Base-by-base conservation (phyloP, 2,329 filamentous ascomycete species). In the Coniella lustricola region DNA sequence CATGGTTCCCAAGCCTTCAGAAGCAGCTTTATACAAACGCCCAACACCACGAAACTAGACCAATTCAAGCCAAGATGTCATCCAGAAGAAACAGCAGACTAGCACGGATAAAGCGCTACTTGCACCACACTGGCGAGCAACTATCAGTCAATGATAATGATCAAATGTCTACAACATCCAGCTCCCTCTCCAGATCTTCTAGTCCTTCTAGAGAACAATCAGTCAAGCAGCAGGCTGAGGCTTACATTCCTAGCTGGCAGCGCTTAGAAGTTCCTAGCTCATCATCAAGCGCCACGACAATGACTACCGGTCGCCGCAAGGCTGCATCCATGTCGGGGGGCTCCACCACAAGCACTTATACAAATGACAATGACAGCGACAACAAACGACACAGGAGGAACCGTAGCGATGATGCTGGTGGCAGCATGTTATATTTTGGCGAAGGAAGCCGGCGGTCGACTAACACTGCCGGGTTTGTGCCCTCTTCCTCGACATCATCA, bases 341-440 rank as follows among this genome's bases (percentile, higher is more conserved):
- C 22, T 35, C 45, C 29, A 16, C 32, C 29, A 12, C 38, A 37
- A 20, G 3, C 44, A 10, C 25, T 29, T 16, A 12, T 16, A 7
- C 34, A 43, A 12, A 37, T 32, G 22, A n/a, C 22, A 12, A 37
- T 32, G 22, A n/a, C 22, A 8, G 22, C 7, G 17, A 42, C 31
- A 7, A 20, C 20, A 44, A 14, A 16, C 34, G 31, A 31, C 43
- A 46, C 31, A 9, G 22, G 18, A 34, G 41, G 14, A 44, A 21
- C 33, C 43, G n/a, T 14, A 22, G 17, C 12, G 43, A 36, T 20
- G 55, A 60, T 45, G 39, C 55, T 14, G 52, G 54, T 33, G 52
- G 50, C 13, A 51, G 59, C 20, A 52, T 63, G 21, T 38, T 67
- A 21, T 67, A 59, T 51, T 61, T 66, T 37, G 62, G 56, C 8